Evolutionary conservation across 2,329 filamentous ascomycete genomes (phyloP).

Genomic region (Aureobasidium musti): DNA sequence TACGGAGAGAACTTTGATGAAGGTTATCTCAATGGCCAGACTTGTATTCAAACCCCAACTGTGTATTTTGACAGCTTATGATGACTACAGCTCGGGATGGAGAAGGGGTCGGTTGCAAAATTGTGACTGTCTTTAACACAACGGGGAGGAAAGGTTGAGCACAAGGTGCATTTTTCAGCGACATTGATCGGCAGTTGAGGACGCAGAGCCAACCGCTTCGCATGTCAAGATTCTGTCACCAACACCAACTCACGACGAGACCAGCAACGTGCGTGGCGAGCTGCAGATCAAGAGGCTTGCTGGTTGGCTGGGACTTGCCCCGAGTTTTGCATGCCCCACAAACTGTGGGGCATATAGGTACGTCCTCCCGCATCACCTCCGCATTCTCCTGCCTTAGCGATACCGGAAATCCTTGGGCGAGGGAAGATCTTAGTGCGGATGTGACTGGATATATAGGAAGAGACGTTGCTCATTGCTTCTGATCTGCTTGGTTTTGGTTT

Average conservation of each 20-base stretch:
- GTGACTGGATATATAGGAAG: constrained; percentile 13
- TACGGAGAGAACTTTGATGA: no score
- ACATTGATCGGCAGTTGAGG: constrained; percentile 25
- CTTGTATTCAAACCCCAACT: no score
- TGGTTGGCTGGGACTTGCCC: constrained; percentile 20
- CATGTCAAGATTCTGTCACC: background rate
- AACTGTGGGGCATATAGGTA: background rate
- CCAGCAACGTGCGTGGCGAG: background rate
- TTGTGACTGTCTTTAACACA: no score
- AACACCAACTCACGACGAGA: background rate
- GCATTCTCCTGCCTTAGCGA: constrained; percentile 12
- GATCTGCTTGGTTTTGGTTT: background rate
- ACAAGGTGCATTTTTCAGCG: background rate
- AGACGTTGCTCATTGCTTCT: background rate
- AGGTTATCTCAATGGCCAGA: no score
- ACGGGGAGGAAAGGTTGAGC: no score
- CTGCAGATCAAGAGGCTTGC: background rate
- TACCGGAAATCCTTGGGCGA: background rate
- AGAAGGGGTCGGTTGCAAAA: no score
- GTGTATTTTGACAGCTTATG: no score
- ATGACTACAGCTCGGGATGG: no score
- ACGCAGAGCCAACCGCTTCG: constrained; percentile 6
- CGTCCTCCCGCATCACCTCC: constrained; percentile 18
- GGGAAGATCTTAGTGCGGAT: background rate
- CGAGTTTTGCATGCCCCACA: constrained; percentile 7